These are phyloP conservation scores for Talaromyces pinophilus DNA, from an alignment of 2,329 filamentous ascomycete species.

Conservation along the genomic window DNA sequence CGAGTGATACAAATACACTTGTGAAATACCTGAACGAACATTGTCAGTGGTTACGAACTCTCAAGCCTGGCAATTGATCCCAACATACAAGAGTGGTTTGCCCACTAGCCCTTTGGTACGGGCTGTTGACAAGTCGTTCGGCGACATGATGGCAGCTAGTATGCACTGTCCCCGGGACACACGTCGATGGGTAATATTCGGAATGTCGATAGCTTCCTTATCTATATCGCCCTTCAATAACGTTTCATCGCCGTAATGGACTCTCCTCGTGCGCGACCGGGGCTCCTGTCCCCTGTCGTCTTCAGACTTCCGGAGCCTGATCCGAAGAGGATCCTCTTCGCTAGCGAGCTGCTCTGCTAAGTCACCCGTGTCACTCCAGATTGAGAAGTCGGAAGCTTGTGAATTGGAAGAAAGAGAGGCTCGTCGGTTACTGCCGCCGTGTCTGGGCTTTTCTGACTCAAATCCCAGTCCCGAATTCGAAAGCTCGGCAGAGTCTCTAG, in stretches of 20 bases:
- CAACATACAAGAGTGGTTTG: slow-evolving; percentile 81
- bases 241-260: slow-evolving; percentile 58
- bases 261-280: slow-evolving; percentile 49
- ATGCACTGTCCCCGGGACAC: slow-evolving; percentile 69
- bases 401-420: slow-evolving; percentile 55
- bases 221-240: slow-evolving; percentile 35
- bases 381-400: slow-evolving; percentile 68
- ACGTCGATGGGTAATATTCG: slow-evolving; percentile 63
- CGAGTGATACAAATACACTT: slow-evolving; percentile 70
- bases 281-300: slow-evolving; percentile 52
- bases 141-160: slow-evolving; percentile 82
- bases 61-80: slow-evolving; percentile 14
- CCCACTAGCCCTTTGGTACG: slow-evolving; percentile 90
- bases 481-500: slow-evolving; percentile 36
- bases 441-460: slow-evolving; percentile 49
- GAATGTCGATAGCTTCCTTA: slow-evolving; percentile 67
- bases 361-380: slow-evolving; percentile 94
- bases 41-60: neutral
- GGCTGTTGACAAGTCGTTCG: slow-evolving; percentile 64
- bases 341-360: slow-evolving; percentile 86
- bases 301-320: slow-evolving; percentile 66
- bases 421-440: slow-evolving; percentile 49
- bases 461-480: slow-evolving; percentile 42
- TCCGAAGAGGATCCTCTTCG: slow-evolving; percentile 77
- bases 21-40: slow-evolving; percentile 74